These are phyloP conservation scores for Eleusine indica DNA, from an alignment of 176 grass and related monocot species.

Conservation along the genomic window DNA sequence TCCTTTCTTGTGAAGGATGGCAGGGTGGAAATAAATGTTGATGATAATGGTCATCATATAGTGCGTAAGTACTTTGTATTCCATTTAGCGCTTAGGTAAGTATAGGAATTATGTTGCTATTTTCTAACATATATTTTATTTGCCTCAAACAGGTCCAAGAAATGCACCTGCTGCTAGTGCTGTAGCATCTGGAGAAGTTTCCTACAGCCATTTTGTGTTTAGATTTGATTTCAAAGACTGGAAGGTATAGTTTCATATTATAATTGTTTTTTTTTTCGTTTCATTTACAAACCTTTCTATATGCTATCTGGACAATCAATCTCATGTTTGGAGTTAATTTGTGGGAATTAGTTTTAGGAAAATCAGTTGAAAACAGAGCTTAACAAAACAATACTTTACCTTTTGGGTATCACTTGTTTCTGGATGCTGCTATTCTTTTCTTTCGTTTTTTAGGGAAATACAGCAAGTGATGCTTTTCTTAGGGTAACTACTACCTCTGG, in stretches of 20 bases:
- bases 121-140: slow-evolving; percentile 39
- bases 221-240: slow-evolving; percentile 88
- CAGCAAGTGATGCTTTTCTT: not conserved
- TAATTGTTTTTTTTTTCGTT: not conserved
- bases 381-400: not conserved
- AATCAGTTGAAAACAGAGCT: not conserved
- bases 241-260: slow-evolving; percentile 57
- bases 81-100: slow-evolving; percentile 7
- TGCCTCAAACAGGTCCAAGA: slow-evolving; percentile 59
- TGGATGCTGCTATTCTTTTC: not conserved
- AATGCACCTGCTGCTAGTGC: slow-evolving; percentile 77
- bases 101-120: not conserved
- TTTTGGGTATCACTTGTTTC: slow-evolving; percentile 11
- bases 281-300: not conserved
- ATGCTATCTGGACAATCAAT: not conserved
- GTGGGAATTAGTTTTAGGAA: not conserved
- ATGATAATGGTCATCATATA: slow-evolving; percentile 69
- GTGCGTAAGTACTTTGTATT: slow-evolving; percentile 58
- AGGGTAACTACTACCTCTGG: not conserved
- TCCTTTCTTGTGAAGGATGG: slow-evolving; percentile 99
- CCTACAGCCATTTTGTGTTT: slow-evolving; percentile 91
- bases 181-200: slow-evolving; percentile 72
- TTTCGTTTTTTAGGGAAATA: no score
- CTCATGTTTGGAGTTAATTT: not conserved
- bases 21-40: slow-evolving; percentile 72